Evolutionary conservation across 2,329 filamentous ascomycete genomes (phyloP).

Genomic region (Phialophora expanda): DNA sequence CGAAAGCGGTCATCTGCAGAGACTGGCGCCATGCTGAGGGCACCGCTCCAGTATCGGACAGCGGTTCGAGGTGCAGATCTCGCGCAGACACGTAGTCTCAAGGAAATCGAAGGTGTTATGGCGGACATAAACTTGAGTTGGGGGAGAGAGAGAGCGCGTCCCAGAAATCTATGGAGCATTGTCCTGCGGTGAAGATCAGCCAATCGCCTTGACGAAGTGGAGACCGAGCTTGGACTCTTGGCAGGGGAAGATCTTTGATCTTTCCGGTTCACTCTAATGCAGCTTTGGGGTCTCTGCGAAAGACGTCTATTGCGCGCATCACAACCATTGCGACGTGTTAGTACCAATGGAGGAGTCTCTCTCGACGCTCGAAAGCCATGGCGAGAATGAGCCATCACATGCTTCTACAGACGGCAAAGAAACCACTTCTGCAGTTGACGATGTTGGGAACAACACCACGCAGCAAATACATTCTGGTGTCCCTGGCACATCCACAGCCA

Average conservation of each 20-base stretch:
- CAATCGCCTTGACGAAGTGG: constrained; percentile 13
- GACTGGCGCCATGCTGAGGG: constrained; percentile 28
- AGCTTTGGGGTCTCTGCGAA: constrained; percentile 11
- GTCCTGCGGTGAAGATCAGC: constrained; percentile 3
- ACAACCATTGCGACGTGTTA: not conserved
- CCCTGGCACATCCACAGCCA: constrained; percentile 1
- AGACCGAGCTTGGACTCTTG: constrained; percentile 17
- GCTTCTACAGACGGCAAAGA: constrained; percentile 5
- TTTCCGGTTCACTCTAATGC: constrained; percentile 24
- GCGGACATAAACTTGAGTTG: not conserved
- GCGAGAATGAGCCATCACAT: constrained; percentile 3
- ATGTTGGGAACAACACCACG: not conserved
- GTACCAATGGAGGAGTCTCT: constrained; percentile 20
- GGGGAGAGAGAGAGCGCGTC: not conserved
- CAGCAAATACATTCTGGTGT: constrained; percentile 2
- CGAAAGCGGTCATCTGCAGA: constrained; percentile 33
- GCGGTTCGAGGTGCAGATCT: not conserved
- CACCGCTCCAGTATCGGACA: constrained; percentile 1
- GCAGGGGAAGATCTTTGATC: constrained; percentile 21
- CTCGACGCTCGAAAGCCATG: not conserved
- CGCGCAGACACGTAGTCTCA: not conserved
- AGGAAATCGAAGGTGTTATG: not conserved
- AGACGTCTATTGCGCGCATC: constrained; percentile 19
- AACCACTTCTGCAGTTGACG: not conserved
- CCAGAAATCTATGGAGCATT: not conserved